Evolutionary conservation across 768 basidiomycete species (phyloP).

Genomic region (Neoboletus magnificus): DNA sequence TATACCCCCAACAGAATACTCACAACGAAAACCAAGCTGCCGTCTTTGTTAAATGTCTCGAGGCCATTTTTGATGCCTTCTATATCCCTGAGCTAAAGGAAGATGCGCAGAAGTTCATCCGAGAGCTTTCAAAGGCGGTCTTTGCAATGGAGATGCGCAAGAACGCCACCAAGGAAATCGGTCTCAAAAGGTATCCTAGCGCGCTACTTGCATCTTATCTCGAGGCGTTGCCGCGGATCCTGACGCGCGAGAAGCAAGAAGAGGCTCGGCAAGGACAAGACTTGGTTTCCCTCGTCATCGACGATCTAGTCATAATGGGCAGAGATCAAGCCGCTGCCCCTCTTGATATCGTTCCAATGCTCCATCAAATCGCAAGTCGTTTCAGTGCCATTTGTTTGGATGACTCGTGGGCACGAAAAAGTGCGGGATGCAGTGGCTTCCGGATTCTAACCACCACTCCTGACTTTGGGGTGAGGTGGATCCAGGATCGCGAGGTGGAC

Average conservation of each 20-base stretch:
- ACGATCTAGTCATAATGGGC: slow-evolving; percentile 60
- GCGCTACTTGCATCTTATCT: slow-evolving; percentile 65
- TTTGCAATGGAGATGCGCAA: slow-evolving; percentile 74
- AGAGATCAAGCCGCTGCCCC: slow-evolving; percentile 43
- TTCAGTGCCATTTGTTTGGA: slow-evolving; percentile 88
- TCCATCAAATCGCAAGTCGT: slow-evolving; percentile 80
- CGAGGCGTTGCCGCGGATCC: slow-evolving; percentile 74
- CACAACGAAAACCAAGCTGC: slow-evolving; percentile 70
- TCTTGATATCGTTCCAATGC: slow-evolving; percentile 59
- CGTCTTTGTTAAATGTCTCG: slow-evolving; percentile 64
- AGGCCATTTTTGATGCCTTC: slow-evolving; percentile 76
- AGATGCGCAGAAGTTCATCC: slow-evolving; percentile 67
- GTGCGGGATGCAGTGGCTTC: slow-evolving; percentile 86
- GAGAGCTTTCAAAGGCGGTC: slow-evolving; percentile 64
- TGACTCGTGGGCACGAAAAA: slow-evolving; percentile 85
- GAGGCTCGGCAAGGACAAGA: slow-evolving; percentile 59
- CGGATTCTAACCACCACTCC: slow-evolving; percentile 72
- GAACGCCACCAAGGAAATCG: slow-evolving; percentile 50
- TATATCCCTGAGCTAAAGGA: slow-evolving; percentile 65
- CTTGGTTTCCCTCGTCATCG: slow-evolving; percentile 59
- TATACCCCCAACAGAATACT: slow-evolving; percentile 50
- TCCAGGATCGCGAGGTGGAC: slow-evolving; percentile 84
- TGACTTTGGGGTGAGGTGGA: slow-evolving; percentile 72
- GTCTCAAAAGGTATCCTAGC: slow-evolving; percentile 52
- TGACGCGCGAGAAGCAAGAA: slow-evolving; percentile 62